Evolutionary conservation across 2,329 filamentous ascomycete genomes (phyloP).

Genomic region (Penicillium brevicompactum): DNA sequence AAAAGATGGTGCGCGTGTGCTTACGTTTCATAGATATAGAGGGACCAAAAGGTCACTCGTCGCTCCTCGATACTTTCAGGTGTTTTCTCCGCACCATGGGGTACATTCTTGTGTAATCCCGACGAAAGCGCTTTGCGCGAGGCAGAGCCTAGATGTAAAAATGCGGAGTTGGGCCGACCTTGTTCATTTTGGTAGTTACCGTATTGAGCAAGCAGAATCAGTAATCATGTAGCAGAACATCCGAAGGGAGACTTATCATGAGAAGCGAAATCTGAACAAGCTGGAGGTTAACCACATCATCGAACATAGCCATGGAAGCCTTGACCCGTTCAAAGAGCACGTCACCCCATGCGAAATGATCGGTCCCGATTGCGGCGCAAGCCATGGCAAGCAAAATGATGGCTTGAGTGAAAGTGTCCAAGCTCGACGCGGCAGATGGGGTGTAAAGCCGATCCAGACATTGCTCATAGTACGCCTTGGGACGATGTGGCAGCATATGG

Average conservation of each 20-base stretch:
- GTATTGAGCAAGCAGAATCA: constrained; percentile 28
- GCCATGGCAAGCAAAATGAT: constrained; percentile 44
- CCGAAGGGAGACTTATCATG: constrained; percentile 44
- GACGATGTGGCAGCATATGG: constrained; percentile 40
- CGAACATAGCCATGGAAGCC: constrained; percentile 37
- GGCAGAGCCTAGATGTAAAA: constrained; percentile 45
- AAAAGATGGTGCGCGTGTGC: constrained; percentile 14
- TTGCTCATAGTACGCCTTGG: constrained; percentile 38
- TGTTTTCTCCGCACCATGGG: constrained; percentile 31
- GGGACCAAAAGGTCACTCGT: constrained; percentile 42
- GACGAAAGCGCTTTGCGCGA: constrained; percentile 48
- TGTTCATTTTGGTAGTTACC: constrained; percentile 49
- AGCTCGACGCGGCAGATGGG: constrained; percentile 31
- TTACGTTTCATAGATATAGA: constrained; percentile 50
- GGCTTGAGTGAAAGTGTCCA: constrained; percentile 40
- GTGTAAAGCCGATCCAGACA: constrained; percentile 41
- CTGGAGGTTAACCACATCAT: constrained; percentile 50
- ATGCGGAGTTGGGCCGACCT: constrained; percentile 47
- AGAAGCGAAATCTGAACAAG: constrained; percentile 47
- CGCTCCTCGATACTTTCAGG: constrained; percentile 41
- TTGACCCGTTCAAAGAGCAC: constrained; percentile 49
- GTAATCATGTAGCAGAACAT: background rate
- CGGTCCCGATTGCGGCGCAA: constrained; percentile 40
- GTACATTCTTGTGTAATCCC: constrained; percentile 48
- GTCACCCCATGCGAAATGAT: constrained; percentile 44